Evolutionary conservation across 331 rosid genomes (phyloP), one percentile per base, ranked within the genome.

Genomic region (Dryas integrifolia): DNA sequence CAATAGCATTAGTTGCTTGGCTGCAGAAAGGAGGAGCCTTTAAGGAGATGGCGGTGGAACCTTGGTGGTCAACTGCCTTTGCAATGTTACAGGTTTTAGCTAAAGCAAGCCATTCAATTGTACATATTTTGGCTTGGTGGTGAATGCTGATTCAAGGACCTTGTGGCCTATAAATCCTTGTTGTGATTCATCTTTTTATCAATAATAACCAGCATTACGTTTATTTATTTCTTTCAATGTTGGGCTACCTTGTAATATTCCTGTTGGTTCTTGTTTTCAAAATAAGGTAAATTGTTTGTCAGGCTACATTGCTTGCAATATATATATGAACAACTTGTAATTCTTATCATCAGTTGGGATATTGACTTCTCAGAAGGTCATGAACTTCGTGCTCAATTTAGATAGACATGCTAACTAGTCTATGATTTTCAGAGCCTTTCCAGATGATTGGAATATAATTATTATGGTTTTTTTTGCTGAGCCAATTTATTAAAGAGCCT

Each of bases 61-160:
- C 7, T 18, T 18, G 58, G 12, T 5, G 9, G 24, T 18, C 18
- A 53, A 3, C 30, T 16, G 59, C 59, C 35, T 0, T 55, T 26
- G 18, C 41, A 26, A 18, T 10, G 24, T 11, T 57, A 24, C 61
- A 57, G 7, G 4, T 45, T 45, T 16, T 53, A 5, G 24, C 26
- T 53, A n/a, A 53, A 53, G 58, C 58, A 53, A 53, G 58, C 24
- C 58, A n/a, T 53, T 53, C 26, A 16, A 53, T 53, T 53, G 30
- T 53, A 53, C 9, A 53, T 53, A 53, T 16, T n/a, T 3, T 55
- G 60, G 38, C 60, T 18, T 55, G 14, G 60, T 18, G 30, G 60
- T 18, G 60, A 55, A 55, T 10, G 60, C 60, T 55, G 11, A 55
- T 55, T 35, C 2, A 55, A 55, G 18, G 60, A 55, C 60, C 60